phyloP scores from a whole-genome alignment of 73 alveolate species.

The Symbiodinium natans region DNA sequence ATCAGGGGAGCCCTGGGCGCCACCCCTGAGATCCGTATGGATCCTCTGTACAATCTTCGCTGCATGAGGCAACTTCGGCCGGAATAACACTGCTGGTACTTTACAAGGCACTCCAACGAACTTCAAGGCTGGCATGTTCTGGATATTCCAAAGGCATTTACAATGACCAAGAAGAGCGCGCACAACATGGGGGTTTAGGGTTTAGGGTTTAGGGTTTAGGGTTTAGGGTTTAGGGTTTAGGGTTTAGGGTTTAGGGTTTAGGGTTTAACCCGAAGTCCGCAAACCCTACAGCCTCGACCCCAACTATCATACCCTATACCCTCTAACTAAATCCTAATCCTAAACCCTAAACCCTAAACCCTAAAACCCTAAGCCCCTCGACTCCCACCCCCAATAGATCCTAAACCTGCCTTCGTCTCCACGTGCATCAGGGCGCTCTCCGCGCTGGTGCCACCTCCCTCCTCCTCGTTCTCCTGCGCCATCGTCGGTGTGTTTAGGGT shows the following conservation, averaged over 20 bases:
- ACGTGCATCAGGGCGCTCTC: constrained; percentile 46
- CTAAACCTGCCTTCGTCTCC: constrained; percentile 52
- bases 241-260: not conserved
- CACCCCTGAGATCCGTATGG: no score
- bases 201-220: not conserved
- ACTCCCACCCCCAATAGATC: no score
- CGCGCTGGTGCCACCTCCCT: constrained; percentile 66
- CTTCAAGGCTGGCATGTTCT: no score
- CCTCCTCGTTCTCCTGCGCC: constrained; percentile 72
- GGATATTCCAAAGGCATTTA: no score
- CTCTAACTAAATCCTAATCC: not conserved
- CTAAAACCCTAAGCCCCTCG: not conserved
- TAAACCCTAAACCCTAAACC: not conserved
- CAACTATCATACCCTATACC: not conserved
- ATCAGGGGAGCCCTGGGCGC: no score
- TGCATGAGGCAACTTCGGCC: no score
- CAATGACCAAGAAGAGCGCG: no score
- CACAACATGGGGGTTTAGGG: not conserved
- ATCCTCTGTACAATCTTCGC: no score
- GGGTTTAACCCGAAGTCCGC: not conserved
- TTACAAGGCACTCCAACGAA: no score
- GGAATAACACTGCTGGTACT: no score
- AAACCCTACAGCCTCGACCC: not conserved
- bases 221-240: not conserved
- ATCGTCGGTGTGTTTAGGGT: no score